These are phyloP conservation scores for Trichocomaceae sp. DNA, from an alignment of 2,329 filamentous ascomycete species.

Conservation along the genomic window DNA sequence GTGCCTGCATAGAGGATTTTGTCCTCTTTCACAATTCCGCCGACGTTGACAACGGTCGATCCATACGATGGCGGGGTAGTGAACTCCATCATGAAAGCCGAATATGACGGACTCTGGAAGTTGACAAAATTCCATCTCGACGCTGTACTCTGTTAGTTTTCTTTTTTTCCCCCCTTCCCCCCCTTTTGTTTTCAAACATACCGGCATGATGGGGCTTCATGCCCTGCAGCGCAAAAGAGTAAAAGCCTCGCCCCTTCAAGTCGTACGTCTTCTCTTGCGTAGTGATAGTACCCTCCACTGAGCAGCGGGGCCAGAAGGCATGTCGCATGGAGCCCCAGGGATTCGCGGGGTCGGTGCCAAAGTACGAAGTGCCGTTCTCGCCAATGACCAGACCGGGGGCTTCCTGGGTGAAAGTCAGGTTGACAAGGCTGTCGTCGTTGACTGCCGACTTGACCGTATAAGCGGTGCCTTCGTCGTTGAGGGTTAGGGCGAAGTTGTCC, in stretches of 20 bases:
- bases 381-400: slow-evolving; percentile 80
- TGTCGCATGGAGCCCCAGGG: slow-evolving; percentile 94
- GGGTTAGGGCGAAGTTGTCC: slow-evolving; percentile 73
- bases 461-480: slow-evolving; percentile 73
- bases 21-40: slow-evolving; percentile 72
- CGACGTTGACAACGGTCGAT: slow-evolving; percentile 73
- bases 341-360: slow-evolving; percentile 74
- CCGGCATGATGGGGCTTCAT: slow-evolving; percentile 98
- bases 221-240: slow-evolving; percentile 81
- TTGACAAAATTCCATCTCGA: slow-evolving; percentile 88
- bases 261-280: slow-evolving; percentile 76
- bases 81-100: slow-evolving; percentile 91
- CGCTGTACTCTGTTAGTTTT: slow-evolving; percentile 40
- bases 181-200: too few species aligned
- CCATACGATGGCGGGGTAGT: slow-evolving; percentile 92
- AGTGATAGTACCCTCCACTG: slow-evolving; percentile 73
- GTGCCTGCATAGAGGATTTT: slow-evolving; percentile 70
- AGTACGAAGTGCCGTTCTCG: slow-evolving; percentile 74
- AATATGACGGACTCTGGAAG: slow-evolving; percentile 82
- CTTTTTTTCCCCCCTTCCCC: too few species aligned
- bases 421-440: slow-evolving; percentile 73
- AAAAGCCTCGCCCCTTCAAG: slow-evolving; percentile 72
- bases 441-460: slow-evolving; percentile 89
- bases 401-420: slow-evolving; percentile 69
- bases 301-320: slow-evolving; percentile 86